Conservation (phyloP, 108 stramenopile species). For the Fragilariopsis cylindrus region DNA sequence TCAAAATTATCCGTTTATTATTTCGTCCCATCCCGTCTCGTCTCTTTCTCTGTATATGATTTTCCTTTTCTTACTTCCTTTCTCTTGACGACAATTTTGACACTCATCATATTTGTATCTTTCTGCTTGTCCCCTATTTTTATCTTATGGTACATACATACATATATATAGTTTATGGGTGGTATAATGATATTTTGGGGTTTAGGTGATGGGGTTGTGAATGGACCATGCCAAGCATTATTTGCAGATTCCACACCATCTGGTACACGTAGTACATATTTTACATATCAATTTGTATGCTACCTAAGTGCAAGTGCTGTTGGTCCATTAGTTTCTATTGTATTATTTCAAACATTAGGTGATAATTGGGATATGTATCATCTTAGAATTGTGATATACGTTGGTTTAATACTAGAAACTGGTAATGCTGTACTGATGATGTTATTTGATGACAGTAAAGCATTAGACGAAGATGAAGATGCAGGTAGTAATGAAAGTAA, state of each 20-base stretch:
- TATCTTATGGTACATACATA: background rate
- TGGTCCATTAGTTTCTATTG: conserved; percentile 64
- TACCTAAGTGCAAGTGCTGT: conserved; percentile 42
- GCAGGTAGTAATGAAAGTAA: conserved; percentile 6
- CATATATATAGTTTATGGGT: conserved; percentile 24
- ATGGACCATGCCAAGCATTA: conserved; percentile 59
- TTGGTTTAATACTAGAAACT: conserved; percentile 59
- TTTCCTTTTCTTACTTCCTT: too few relatives aligned
- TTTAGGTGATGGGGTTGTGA: conserved; percentile 53
- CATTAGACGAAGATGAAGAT: conserved; percentile 45
- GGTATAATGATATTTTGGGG: conserved; percentile 50
- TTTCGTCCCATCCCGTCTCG: too few relatives aligned
- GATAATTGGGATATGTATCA: conserved; percentile 58
- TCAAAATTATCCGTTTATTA: too few relatives aligned
- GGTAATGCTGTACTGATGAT: conserved; percentile 50
- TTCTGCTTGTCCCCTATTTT: background rate
- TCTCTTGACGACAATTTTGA: too few relatives aligned
- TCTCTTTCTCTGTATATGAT: too few relatives aligned
- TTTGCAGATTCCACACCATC: conserved; percentile 62
- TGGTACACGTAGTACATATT: conserved; percentile 55
- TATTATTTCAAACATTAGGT: conserved; percentile 48
- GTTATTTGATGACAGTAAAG: conserved; percentile 65
- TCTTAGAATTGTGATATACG: conserved; percentile 50
- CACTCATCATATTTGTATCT: background rate
- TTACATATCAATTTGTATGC: conserved; percentile 47